phyloP scores from a whole-genome alignment of 106 monocot species.

The Dendrobium officinale region DNA sequence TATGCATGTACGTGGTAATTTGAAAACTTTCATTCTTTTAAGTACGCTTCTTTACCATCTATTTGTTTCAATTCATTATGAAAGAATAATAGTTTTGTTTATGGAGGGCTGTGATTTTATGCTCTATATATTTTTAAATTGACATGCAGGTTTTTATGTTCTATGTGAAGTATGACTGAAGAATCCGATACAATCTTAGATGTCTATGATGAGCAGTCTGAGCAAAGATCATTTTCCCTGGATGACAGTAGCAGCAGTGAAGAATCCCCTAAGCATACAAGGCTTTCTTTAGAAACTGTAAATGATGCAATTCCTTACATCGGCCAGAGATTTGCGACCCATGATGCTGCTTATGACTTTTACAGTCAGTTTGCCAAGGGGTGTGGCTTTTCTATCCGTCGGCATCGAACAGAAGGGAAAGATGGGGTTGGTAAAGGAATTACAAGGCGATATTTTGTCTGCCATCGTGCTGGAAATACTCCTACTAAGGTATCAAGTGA shows the following conservation, averaged over 20 bases:
- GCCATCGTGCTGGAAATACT: conserved; percentile 82
- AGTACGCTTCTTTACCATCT: not conserved
- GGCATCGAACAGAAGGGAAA: conserved; percentile 80
- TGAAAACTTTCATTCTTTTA: not conserved
- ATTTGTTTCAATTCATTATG: not conserved
- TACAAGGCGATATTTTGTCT: conserved; percentile 75
- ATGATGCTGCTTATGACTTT: conserved; percentile 81
- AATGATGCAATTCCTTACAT: conserved; percentile 56
- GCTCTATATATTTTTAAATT: not conserved
- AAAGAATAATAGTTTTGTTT: not conserved
- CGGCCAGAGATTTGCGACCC: conserved; percentile 65
- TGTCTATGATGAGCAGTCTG: conserved; percentile 49
- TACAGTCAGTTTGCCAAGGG: conserved; percentile 72
- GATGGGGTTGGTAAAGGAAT: conserved; percentile 77
- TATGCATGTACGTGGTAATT: not conserved
- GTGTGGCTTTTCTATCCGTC: conserved; percentile 78
- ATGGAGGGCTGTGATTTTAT: not conserved
- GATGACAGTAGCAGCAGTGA: conserved; percentile 53
- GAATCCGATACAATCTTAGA: conserved; percentile 39
- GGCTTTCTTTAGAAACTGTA: conserved; percentile 56
- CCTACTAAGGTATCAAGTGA: conserved; percentile 46
- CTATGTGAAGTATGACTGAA: conserved; percentile 37
- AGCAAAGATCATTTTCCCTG: conserved; percentile 59
- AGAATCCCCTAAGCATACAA: conserved; percentile 40
- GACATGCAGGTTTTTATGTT: not conserved